These are phyloP conservation scores for Gorgonomyces haynaldii DNA, from an alignment of 192 early-diverging fungal genomes.

Conservation along the genomic window DNA sequence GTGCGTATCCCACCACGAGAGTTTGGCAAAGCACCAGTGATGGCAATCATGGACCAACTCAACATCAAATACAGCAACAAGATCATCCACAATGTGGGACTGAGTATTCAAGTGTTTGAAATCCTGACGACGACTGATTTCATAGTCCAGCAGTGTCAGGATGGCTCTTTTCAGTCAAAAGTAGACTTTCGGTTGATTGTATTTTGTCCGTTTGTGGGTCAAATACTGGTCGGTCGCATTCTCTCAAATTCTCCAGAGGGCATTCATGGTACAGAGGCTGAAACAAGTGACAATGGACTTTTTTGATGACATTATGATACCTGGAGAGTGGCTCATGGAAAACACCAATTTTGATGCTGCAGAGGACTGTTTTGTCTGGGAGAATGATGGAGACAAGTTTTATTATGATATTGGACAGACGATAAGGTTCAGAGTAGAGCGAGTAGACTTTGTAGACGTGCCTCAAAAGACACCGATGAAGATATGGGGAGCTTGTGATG, in stretches of 20 bases:
- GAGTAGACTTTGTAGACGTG: conserved; percentile 7
- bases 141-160: conserved; percentile 10
- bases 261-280: not conserved
- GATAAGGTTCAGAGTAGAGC: conserved; percentile 11
- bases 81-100: conserved; percentile 4
- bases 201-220: conserved; percentile 5
- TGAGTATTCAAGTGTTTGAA: conserved; percentile 6
- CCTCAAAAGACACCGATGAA: not conserved
- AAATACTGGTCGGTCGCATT: conserved; percentile 3
- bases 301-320: conserved; percentile 11
- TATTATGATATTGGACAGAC: conserved; percentile 4
- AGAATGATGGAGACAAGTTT: conserved; percentile 4
- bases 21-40: not conserved
- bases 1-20: conserved; percentile 6
- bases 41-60: conserved; percentile 5
- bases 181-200: conserved; percentile 9
- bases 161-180: conserved; percentile 12
- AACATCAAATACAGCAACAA: conserved; percentile 12
- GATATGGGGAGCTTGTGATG: not conserved
- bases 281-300: conserved; percentile 5
- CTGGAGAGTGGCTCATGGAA: not conserved
- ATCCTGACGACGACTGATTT: conserved; percentile 4
- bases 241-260: too few species aligned
- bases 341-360: conserved; percentile 3
- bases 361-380: conserved; percentile 1